These are phyloP conservation scores for Ephemerocybe angulata DNA, from an alignment of 768 basidiomycete species.

Conservation along the genomic window DNA sequence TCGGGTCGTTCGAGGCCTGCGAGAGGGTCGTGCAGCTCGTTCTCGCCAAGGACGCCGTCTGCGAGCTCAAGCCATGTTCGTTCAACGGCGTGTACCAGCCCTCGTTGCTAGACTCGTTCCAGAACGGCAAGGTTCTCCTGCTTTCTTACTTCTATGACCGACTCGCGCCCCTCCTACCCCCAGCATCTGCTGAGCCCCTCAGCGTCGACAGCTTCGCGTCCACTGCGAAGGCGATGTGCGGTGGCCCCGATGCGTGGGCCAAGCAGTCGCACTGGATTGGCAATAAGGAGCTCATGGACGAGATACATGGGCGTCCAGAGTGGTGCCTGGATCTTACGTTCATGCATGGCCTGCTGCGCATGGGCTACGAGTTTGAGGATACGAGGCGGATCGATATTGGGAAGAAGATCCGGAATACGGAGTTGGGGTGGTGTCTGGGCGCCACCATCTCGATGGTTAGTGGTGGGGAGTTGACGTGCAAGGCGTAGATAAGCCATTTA, in stretches of 20 bases:
- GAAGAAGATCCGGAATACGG: constrained; percentile 85
- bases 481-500: constrained; percentile 19
- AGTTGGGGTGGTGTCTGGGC: constrained; percentile 91
- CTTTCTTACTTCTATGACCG: constrained; percentile 99
- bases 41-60: constrained; percentile 94
- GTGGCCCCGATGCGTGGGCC: constrained; percentile 60
- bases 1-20: constrained; percentile 85
- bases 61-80: constrained; percentile 89
- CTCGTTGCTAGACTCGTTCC: constrained; percentile 83
- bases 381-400: constrained; percentile 69
- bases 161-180: constrained; percentile 65
- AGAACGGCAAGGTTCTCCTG: constrained; percentile 79
- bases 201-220: constrained; percentile 56
- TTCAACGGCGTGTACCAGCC: constrained; percentile 99
- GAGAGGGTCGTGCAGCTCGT: constrained; percentile 80
- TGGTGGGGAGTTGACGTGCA: constrained; percentile 54
- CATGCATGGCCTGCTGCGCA: constrained; percentile 81
- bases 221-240: constrained; percentile 71
- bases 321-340: constrained; percentile 96
- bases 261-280: constrained; percentile 35
- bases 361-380: constrained; percentile 87
- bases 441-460: constrained; percentile 76
- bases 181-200: constrained; percentile 22
- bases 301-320: constrained; percentile 82
- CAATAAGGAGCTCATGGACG: constrained; percentile 39